phyloP scores from a whole-genome alignment of 1,139 yeast genomes.

The Starmera stellimalicola region DNA sequence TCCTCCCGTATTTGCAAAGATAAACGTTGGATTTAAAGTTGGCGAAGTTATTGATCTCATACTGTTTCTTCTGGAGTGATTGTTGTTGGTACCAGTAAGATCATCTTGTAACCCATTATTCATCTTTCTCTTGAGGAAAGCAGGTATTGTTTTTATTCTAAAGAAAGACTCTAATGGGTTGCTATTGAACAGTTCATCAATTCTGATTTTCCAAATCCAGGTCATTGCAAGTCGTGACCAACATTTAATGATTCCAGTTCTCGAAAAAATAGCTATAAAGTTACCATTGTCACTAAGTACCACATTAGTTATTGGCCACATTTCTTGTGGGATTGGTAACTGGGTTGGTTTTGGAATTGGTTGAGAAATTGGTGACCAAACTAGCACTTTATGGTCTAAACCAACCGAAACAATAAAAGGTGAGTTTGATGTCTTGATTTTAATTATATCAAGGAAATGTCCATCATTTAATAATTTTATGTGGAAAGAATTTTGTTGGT shows the following conservation, averaged over 20 bases:
- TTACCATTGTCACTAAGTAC: constrained; percentile 54
- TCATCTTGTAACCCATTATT: constrained; percentile 8
- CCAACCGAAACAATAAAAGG: constrained; percentile 64
- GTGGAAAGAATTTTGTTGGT: constrained; percentile 13
- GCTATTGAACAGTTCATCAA: constrained; percentile 23
- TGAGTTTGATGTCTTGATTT: constrained; percentile 42
- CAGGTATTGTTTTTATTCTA: constrained; percentile 44
- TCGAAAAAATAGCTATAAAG: constrained; percentile 48
- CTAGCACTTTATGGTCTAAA: constrained; percentile 57
- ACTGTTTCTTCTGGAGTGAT: constrained; percentile 22
- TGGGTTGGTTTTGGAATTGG: constrained; percentile 37
- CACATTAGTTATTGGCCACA: constrained; percentile 63
- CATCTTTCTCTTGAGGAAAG: constrained; percentile 38
- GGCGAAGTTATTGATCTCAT: constrained; percentile 20
- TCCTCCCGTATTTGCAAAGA: constrained; percentile 15
- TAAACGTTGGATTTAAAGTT: constrained; percentile 8
- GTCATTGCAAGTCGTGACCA: constrained; percentile 45
- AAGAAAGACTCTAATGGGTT: constrained; percentile 49
- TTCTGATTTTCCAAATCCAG: constrained; percentile 42
- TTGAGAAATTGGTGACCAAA: constrained; percentile 61
- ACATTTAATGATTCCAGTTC: constrained; percentile 42
- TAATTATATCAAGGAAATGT: constrained; percentile 55
- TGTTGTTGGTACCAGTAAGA: constrained; percentile 2
- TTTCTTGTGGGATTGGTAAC: constrained; percentile 32
- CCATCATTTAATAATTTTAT: constrained; percentile 40